These are phyloP conservation scores for Hypoxylon perforatum DNA, from an alignment of 495 filamentous ascomycete genomes.

Conservation along the genomic window DNA sequence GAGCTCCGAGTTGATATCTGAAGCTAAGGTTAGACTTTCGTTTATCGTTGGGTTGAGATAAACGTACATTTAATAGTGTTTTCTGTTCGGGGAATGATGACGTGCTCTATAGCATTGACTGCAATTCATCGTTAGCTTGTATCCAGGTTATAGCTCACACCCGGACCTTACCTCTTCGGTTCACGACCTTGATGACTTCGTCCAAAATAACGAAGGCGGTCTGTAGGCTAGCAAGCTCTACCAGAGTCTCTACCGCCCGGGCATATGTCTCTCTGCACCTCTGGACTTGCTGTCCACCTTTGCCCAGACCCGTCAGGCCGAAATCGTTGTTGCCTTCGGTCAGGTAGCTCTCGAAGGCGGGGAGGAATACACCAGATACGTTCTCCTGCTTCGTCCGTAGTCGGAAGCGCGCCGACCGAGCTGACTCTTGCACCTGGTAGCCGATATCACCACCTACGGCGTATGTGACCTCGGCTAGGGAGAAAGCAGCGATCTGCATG, in stretches of 20 bases:
- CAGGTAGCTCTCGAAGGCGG: constrained; percentile 88
- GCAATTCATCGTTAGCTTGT: constrained; percentile 46
- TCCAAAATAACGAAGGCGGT: constrained; percentile 98
- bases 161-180: constrained; percentile 77
- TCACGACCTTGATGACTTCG: constrained; percentile 99
- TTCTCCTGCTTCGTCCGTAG: constrained; percentile 97
- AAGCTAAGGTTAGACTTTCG: not conserved
- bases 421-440: constrained; percentile 97
- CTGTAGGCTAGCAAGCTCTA: constrained; percentile 93
- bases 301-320: constrained; percentile 92
- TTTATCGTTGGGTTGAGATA: not conserved
- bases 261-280: constrained; percentile 95
- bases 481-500: constrained; percentile 99
- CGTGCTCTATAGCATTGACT: constrained; percentile 98
- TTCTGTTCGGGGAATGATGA: constrained; percentile 97
- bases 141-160: constrained; percentile 20
- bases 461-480: constrained; percentile 96
- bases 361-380: constrained; percentile 94
- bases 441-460: constrained; percentile 95
- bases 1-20: constrained; percentile 97
- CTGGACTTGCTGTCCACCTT: constrained; percentile 97
- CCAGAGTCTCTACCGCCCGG: constrained; percentile 94
- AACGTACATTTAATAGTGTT: constrained; percentile 95
- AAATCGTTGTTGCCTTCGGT: constrained; percentile 95
- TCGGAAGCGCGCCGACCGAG: constrained; percentile 89